Conservation (phyloP, 192 early-diverging fungal genomes). For the Mycoemilia scoparia region DNA sequence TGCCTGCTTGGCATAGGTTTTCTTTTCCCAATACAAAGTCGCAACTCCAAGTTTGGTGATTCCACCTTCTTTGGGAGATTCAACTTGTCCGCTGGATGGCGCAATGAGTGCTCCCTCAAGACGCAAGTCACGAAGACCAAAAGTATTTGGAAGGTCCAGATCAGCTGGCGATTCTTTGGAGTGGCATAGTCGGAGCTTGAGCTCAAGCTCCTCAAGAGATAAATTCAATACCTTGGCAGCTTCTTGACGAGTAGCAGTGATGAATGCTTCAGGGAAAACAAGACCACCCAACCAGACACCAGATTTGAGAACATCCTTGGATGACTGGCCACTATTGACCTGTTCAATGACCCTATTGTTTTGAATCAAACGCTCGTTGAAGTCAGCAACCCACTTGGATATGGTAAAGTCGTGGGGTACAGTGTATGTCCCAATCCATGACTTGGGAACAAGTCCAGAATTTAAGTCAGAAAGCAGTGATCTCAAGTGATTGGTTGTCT, state of each 20-base stretch:
- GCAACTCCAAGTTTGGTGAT: slow-evolving; percentile 11
- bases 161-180: slow-evolving; percentile 3
- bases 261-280: slow-evolving; percentile 75
- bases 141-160: too few species aligned
- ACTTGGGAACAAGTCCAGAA: slow-evolving; percentile 46
- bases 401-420: slow-evolving; percentile 36
- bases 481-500: slow-evolving; percentile 77
- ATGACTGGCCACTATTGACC: slow-evolving; percentile 1
- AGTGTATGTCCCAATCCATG: slow-evolving; percentile 31
- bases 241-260: slow-evolving; percentile 77
- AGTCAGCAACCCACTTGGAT: slow-evolving; percentile 53
- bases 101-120: slow-evolving; percentile 34
- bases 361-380: slow-evolving; percentile 50
- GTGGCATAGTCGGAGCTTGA: slow-evolving; percentile 27
- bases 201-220: slow-evolving; percentile 66
- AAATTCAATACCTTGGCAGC: slow-evolving; percentile 51
- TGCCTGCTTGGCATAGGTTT: not conserved
- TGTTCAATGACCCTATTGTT: slow-evolving; percentile 28
- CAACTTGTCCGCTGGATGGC: slow-evolving; percentile 5
- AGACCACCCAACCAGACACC: slow-evolving; percentile 74
- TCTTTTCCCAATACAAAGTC: slow-evolving; percentile 27
- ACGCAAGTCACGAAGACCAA: slow-evolving; percentile 5
- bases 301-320: slow-evolving; percentile 6
- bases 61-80: slow-evolving; percentile 16
- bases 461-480: slow-evolving; percentile 46